Conservation (phyloP, 768 basidiomycete genomes). For the Kwoniella mangroviensis region DNA sequence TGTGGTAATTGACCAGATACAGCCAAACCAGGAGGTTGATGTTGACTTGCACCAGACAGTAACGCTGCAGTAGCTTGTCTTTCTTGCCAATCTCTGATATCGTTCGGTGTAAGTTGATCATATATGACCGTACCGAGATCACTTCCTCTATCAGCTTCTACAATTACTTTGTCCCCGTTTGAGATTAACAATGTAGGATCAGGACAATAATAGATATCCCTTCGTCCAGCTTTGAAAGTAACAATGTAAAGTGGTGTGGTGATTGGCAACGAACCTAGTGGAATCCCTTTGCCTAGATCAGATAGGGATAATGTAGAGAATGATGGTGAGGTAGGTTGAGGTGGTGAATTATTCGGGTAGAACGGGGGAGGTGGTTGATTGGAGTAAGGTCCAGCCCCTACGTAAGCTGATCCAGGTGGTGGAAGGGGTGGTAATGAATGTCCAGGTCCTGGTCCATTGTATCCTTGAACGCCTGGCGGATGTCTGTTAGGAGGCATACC, state of each 20-base stretch:
- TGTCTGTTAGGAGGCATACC: background rate
- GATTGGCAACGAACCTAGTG: slow-evolving; percentile 77
- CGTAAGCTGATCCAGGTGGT: background rate
- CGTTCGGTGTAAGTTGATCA: slow-evolving; percentile 83
- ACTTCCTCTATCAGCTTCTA: slow-evolving; percentile 92
- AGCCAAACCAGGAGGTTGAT: slow-evolving; percentile 51
- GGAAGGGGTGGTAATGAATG: slow-evolving; percentile 12
- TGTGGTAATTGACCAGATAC: too few relatives aligned
- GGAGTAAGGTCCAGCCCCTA: background rate
- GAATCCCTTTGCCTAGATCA: slow-evolving; percentile 81
- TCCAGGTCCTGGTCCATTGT: background rate
- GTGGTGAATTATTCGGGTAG: slow-evolving; percentile 18
- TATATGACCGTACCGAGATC: slow-evolving; percentile 86
- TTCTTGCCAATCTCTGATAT: slow-evolving; percentile 89
- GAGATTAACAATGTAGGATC: slow-evolving; percentile 70
- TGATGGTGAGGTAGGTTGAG: slow-evolving; percentile 33
- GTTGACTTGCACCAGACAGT: slow-evolving; percentile 48
- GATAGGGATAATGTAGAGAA: slow-evolving; percentile 49
- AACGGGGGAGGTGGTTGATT: slow-evolving; percentile 3
- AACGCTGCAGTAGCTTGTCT: slow-evolving; percentile 68
- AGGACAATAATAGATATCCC: slow-evolving; percentile 89
- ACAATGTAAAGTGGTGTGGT: slow-evolving; percentile 93
- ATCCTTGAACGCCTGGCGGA: slow-evolving; percentile 1
- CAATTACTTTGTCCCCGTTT: slow-evolving; percentile 90
- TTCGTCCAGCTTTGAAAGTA: slow-evolving; percentile 95